Conservation (phyloP, 1,284 basidiomycete species). For the Quambalaria eucalypti region DNA sequence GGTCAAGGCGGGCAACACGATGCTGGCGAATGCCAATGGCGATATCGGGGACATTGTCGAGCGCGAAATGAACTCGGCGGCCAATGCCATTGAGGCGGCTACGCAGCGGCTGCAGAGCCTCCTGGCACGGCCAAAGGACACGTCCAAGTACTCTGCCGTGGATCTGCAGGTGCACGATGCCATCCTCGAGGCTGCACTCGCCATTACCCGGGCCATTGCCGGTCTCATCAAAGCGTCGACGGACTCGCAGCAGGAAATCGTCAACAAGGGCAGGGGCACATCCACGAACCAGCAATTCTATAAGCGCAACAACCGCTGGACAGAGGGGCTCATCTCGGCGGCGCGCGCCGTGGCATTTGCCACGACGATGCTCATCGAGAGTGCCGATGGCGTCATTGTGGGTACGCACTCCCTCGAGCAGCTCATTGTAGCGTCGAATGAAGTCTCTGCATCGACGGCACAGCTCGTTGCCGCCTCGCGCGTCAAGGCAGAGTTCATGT, state of each 20-base stretch:
- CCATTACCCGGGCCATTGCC: constrained; percentile 88
- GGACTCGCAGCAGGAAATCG: constrained; percentile 95
- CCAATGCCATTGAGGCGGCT: constrained; percentile 84
- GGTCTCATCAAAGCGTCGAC: constrained; percentile 92
- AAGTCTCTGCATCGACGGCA: constrained; percentile 90
- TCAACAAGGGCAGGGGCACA: constrained; percentile 83
- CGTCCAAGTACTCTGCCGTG: constrained; percentile 71
- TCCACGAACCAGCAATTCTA: constrained; percentile 90
- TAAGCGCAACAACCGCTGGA: constrained; percentile 99
- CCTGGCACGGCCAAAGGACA: constrained; percentile 78
- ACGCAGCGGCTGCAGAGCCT: constrained; percentile 81
- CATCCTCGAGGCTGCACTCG: constrained; percentile 83
- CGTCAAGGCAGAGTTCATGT: constrained; percentile 97
- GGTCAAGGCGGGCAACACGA: constrained; percentile 72
- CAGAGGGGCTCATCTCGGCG: constrained; percentile 94
- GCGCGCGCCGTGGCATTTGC: constrained; percentile 96
- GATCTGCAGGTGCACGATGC: constrained; percentile 97
- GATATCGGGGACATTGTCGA: constrained; percentile 95
- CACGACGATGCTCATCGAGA: constrained; percentile 92
- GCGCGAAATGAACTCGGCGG: constrained; percentile 88
- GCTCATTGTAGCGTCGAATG: constrained; percentile 96
- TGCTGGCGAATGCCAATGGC: constrained; percentile 69
- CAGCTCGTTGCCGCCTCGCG: constrained; percentile 96
- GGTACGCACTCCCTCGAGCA: constrained; percentile 96
- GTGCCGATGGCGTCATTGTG: constrained; percentile 90